Evolutionary conservation across 352 stramenopile species (phyloP), one percentile per base, ranked within the genome.

Genomic region (Pythium dissotocum): DNA sequence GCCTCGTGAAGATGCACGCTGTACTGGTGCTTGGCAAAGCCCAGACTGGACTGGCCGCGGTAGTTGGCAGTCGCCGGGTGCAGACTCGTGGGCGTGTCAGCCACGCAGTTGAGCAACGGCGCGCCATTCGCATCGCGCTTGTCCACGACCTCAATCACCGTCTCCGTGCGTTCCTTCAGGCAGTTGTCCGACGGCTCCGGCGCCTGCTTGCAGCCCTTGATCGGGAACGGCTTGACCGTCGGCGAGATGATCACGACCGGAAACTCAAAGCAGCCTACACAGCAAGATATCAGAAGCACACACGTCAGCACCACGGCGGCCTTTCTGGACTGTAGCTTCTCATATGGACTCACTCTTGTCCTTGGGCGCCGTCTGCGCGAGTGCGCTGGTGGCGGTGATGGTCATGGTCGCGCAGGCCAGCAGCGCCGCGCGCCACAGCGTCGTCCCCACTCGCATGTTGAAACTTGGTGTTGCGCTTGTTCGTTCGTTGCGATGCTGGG

Each of bases 11-110:
- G 83, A 53, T 87, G 85, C 57, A 94, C 36, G 66, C 77, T 83
- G 67, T 91, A 79, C 63, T 92, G 84, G 69, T 94, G 86, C 73
- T 94, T 94, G 33, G 70, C 63, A 63, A 90, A 91, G 66, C 80
- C 82, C 18, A 94, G 76, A 72, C 81, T 91, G 56, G 84, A 79
- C 46, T 94, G 84, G 38, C 86, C 86, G 48, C 86, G 86, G 77
- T 91, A 93, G 67, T 90, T 85, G 57, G 82, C 70, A 49, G 66
- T 82, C 42, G 83, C 66, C 30, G 73, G 58, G 64, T 84, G 80
- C 26, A 71, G 58, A 36, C 71, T 69, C 14, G 81, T 86, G 18
- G 69, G 76, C 7, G 63, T 28, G 18, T 73, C 73, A n/a, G 75
- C 52, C 26, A 89, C 55, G 63, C 84, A 92, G 65, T 90, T 92